Evolutionary conservation across 305 asterid species (phyloP).

Genomic region (Solanum hybrid): DNA sequence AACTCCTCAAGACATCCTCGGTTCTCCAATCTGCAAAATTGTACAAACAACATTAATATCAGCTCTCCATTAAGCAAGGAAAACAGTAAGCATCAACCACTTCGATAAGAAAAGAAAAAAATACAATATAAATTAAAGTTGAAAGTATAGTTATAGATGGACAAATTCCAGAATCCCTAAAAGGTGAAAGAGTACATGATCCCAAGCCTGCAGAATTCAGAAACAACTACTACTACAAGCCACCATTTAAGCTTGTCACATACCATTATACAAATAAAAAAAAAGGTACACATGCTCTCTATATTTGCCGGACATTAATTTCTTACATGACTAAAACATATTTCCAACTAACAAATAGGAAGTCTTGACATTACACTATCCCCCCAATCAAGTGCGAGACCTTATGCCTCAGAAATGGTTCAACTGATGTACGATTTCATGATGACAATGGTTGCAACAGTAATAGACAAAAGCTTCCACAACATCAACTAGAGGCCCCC

Average conservation of each 20-base stretch:
- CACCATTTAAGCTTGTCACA: not conserved
- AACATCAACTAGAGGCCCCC: not conserved
- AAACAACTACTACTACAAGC: not conserved
- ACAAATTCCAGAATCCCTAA: not conserved
- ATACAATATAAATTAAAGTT: not conserved
- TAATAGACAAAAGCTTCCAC: not conserved
- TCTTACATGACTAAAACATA: not conserved
- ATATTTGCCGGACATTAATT: not conserved
- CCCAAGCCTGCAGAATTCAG: not conserved
- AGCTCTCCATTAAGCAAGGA: not conserved
- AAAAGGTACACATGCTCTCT: not conserved
- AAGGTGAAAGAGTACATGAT: not conserved
- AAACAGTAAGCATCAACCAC: not conserved
- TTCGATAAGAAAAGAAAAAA: not conserved
- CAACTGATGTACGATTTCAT: not conserved
- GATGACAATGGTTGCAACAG: not conserved
- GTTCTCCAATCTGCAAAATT: not conserved
- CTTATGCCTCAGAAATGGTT: not conserved
- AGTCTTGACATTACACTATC: not conserved
- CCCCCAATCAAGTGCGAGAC: not conserved
- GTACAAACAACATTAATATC: not conserved
- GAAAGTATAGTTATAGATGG: not conserved
- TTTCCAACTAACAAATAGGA: not conserved
- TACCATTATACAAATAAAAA: not conserved
- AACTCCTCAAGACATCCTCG: not conserved